Evolutionary conservation across 129 eudicot genomes (phyloP).

Genomic region (Tanacetum coccineum): DNA sequence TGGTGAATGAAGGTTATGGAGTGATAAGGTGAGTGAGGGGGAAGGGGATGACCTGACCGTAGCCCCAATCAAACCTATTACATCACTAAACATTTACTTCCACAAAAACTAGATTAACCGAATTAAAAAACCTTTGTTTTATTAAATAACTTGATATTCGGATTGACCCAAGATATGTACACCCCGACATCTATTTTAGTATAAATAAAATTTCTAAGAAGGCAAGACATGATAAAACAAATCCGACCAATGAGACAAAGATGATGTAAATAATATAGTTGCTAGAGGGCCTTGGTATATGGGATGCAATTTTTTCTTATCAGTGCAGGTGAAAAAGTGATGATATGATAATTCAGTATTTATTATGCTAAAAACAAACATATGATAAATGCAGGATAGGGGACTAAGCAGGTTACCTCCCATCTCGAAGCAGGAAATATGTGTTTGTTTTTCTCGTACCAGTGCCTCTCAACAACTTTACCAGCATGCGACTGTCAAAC

Average conservation of each 20-base stretch:
- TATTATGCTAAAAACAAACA: background rate
- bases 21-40: too few relatives aligned
- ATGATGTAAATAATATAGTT: background rate
- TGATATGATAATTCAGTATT: background rate
- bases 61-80: too few relatives aligned
- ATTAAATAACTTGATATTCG: too few relatives aligned
- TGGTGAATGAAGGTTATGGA: too few relatives aligned
- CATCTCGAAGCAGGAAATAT: constrained; percentile 99
- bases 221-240: too few relatives aligned
- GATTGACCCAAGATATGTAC: too few relatives aligned
- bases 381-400: background rate
- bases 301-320: background rate
- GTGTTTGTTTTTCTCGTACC: constrained; percentile 99
- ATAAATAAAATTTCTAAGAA: too few relatives aligned
- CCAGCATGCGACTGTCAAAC: constrained; percentile 94
- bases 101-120: too few relatives aligned
- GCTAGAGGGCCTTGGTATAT: background rate
- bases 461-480: constrained; percentile 97
- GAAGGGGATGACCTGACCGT: too few relatives aligned
- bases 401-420: constrained; percentile 60
- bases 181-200: too few relatives aligned
- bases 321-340: background rate
- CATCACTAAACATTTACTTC: too few relatives aligned
- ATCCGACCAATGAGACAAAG: background rate
- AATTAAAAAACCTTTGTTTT: too few relatives aligned